Evolutionary conservation across 202 grass and related monocot species (phyloP).

Genomic region (Panicum virgatum): DNA sequence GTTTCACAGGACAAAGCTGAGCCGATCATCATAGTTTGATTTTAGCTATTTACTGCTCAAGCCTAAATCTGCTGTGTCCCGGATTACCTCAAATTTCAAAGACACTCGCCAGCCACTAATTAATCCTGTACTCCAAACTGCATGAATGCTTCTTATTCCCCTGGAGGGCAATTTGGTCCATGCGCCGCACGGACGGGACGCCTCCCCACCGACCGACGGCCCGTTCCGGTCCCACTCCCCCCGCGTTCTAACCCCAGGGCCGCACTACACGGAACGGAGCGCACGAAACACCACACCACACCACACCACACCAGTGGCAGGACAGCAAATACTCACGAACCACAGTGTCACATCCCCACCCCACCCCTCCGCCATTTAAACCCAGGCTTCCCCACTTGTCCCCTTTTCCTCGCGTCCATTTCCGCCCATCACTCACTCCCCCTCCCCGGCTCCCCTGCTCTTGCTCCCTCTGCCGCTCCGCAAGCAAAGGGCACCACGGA

Average conservation of each 20-base stretch:
- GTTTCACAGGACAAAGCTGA: too few species aligned
- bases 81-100: too few species aligned
- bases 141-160: neutral
- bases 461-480: slow-evolving; percentile 29
- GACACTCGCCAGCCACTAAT: too few species aligned
- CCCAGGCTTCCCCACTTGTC: slow-evolving; percentile 35
- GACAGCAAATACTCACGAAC: slow-evolving; percentile 34
- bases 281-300: slow-evolving; percentile 27
- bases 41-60: too few species aligned
- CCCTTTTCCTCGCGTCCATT: slow-evolving; percentile 50
- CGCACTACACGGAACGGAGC: slow-evolving; percentile 5
- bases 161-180: neutral
- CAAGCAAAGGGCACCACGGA: neutral
- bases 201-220: slow-evolving; percentile 41
- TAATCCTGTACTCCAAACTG: too few species aligned
- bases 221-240: neutral
- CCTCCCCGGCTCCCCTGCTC: neutral
- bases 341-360: neutral
- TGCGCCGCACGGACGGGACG: neutral
- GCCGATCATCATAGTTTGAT: too few species aligned
- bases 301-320: slow-evolving; percentile 48
- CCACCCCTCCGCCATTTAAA: slow-evolving; percentile 43
- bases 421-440: slow-evolving; percentile 24
- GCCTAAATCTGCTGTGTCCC: too few species aligned
- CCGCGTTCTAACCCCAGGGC: neutral